Evolutionary conservation across 768 basidiomycete species (phyloP).

Genomic region (Boletus speciosus): DNA sequence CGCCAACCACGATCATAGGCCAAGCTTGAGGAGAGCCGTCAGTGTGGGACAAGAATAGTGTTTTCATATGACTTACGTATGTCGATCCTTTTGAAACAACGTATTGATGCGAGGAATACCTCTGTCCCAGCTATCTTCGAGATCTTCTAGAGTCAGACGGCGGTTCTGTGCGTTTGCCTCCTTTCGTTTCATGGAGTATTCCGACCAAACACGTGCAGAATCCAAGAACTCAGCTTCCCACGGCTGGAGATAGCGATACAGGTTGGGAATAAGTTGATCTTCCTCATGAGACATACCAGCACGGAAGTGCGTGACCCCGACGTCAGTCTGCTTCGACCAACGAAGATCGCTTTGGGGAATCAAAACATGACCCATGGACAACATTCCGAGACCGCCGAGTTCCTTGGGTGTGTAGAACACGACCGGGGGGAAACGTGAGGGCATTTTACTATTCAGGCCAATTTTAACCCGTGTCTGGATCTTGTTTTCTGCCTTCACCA

Average conservation of each 20-base stretch:
- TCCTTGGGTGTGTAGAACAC: conserved; percentile 98
- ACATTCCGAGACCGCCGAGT: conserved; percentile 96
- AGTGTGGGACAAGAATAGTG: not conserved
- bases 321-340: conserved; percentile 98
- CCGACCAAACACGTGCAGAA: conserved; percentile 97
- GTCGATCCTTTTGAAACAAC: conserved; percentile 96
- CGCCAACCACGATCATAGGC: conserved; percentile 99
- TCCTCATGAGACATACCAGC: conserved; percentile 97
- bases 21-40: conserved; percentile 42
- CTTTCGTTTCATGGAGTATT: conserved; percentile 99
- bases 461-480: conserved; percentile 99
- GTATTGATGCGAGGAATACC: conserved; percentile 99
- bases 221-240: conserved; percentile 99
- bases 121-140: conserved; percentile 98
- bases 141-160: conserved; percentile 92
- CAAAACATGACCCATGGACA: conserved; percentile 98
- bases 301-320: conserved; percentile 97
- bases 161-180: conserved; percentile 99
- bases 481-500: conserved; percentile 99
- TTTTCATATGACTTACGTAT: conserved; percentile 54
- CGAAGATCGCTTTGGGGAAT: conserved; percentile 97
- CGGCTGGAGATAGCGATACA: conserved; percentile 95
- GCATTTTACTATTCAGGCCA: conserved; percentile 99
- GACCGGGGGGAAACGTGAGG: conserved; percentile 95
- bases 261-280: conserved; percentile 92